phyloP scores from a whole-genome alignment of 2,329 filamentous ascomycete species.

The Diplodia corticola region DNA sequence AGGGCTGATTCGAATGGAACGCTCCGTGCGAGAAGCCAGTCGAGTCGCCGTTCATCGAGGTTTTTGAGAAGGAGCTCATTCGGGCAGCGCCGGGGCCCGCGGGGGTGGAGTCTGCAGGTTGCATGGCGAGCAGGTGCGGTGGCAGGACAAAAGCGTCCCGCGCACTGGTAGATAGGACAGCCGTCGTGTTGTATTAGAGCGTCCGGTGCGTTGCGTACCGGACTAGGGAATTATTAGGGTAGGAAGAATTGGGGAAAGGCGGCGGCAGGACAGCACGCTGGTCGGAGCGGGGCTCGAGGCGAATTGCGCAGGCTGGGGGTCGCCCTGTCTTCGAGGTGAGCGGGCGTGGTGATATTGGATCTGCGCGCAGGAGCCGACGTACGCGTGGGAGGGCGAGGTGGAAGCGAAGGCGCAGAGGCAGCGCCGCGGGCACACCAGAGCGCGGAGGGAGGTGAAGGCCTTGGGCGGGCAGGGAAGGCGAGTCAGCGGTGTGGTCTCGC shows the following conservation, averaged over 20 bases:
- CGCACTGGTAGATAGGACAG: conserved; percentile 72
- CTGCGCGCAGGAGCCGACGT: conserved; percentile 21
- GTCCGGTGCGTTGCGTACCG: conserved; percentile 51
- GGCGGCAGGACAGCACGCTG: conserved; percentile 29
- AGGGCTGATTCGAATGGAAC: conserved; percentile 76
- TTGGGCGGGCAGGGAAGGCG: conserved; percentile 6
- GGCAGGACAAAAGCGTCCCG: conserved; percentile 83
- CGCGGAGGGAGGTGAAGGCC: conserved; percentile 22
- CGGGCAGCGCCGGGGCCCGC: conserved; percentile 59
- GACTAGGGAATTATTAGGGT: conserved; percentile 35
- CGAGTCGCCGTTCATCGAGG: conserved; percentile 68
- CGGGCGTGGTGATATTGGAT: conserved; percentile 24
- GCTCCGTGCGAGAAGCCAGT: conserved; percentile 92
- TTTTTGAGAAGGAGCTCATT: conserved; percentile 68
- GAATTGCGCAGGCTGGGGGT: conserved; percentile 16
- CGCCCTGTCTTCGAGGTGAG: conserved; percentile 24
- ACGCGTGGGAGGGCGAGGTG: conserved; percentile 16
- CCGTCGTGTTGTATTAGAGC: conserved; percentile 71
- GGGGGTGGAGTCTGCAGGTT: conserved; percentile 72
- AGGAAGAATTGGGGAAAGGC: conserved; percentile 29
- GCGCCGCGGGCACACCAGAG: conserved; percentile 21
- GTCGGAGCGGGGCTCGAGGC: conserved; percentile 27
- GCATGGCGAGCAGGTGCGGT: conserved; percentile 87
- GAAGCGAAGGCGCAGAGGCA: not conserved
- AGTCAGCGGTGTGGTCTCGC: conserved; percentile 23